phyloP scores from a whole-genome alignment of 306 rosid genomes.

The Castanea crenata region DNA sequence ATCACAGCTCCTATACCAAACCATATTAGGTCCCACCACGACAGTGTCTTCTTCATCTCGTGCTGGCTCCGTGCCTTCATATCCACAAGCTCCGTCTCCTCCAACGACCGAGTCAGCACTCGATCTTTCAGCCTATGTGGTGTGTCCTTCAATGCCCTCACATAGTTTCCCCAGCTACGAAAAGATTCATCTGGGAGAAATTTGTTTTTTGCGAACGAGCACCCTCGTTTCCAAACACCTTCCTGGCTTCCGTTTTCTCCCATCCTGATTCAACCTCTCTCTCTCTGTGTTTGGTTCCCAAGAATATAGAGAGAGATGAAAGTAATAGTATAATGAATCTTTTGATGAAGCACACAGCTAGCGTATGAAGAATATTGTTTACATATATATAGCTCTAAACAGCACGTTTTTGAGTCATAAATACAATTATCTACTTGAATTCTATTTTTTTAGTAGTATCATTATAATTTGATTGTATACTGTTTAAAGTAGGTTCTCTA shows the following conservation, averaged over 20 bases:
- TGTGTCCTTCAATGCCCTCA: constrained; percentile 44
- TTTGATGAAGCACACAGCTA: too few relatives aligned
- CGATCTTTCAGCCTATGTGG: constrained; percentile 56
- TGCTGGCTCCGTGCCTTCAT: constrained; percentile 57
- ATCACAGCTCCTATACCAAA: constrained; percentile 80
- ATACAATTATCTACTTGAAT: too few relatives aligned
- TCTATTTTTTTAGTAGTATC: too few relatives aligned
- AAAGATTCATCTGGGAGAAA: constrained; percentile 91
- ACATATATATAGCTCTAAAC: too few relatives aligned
- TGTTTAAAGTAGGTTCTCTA: too few relatives aligned
- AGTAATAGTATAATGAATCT: too few relatives aligned
- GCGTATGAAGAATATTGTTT: too few relatives aligned
- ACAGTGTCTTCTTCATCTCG: constrained; percentile 81
- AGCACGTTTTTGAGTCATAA: too few relatives aligned
- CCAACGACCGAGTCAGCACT: constrained; percentile 50
- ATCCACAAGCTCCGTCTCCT: constrained; percentile 59
- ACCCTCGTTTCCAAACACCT: constrained; percentile 46
- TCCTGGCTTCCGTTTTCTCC: not conserved
- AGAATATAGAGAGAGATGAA: too few relatives aligned
- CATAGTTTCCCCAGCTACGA: constrained; percentile 55
- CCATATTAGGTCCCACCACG: constrained; percentile 97
- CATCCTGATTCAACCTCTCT: constrained; percentile 20
- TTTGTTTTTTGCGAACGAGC: constrained; percentile 37
- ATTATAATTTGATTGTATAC: too few relatives aligned
- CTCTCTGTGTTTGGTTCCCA: not conserved